Evolutionary conservation across 345 rosid genomes (phyloP).

Genomic region (Bruguiera sexangula): DNA sequence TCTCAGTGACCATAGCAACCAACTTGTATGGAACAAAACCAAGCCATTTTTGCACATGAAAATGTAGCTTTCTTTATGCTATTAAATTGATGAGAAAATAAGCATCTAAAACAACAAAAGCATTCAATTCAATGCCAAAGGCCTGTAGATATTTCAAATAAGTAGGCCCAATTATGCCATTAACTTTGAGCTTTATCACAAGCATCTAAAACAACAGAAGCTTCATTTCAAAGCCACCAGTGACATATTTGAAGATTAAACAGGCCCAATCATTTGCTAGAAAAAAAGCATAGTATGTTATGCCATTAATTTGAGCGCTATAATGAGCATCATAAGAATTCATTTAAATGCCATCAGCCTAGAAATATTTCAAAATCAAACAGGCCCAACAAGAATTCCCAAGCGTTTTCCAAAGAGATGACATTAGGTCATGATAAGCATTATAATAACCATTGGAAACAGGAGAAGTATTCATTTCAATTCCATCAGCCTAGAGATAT

Average conservation of each 20-base stretch:
- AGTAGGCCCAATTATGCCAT: conserved; percentile 5
- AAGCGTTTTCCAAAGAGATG: background rate
- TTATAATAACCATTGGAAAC: too few species aligned
- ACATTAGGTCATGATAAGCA: too few species aligned
- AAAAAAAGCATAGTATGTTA: background rate
- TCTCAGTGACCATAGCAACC: background rate
- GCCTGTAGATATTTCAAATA: conserved; percentile 44
- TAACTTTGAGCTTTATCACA: too few species aligned
- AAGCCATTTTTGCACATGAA: conserved; percentile 70
- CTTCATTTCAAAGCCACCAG: too few species aligned
- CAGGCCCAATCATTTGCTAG: background rate
- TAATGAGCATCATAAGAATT: background rate
- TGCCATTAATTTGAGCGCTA: too few species aligned
- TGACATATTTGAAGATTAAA: too few species aligned
- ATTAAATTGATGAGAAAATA: conserved; percentile 70
- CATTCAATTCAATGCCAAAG: conserved; percentile 92
- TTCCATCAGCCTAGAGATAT: too few species aligned
- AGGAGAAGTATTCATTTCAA: too few species aligned
- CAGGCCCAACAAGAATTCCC: too few species aligned
- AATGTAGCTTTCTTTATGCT: conserved; percentile 82
- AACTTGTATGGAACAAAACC: background rate
- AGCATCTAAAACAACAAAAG: conserved; percentile 92
- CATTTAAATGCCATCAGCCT: too few species aligned
- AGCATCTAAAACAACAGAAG: too few species aligned
- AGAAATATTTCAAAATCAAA: too few species aligned